A percentile compares a stretch with the other conserved stretches of the same genome.
Conservation (phyloP, 208 protist species). For the Porcisia hertigi region DNA sequence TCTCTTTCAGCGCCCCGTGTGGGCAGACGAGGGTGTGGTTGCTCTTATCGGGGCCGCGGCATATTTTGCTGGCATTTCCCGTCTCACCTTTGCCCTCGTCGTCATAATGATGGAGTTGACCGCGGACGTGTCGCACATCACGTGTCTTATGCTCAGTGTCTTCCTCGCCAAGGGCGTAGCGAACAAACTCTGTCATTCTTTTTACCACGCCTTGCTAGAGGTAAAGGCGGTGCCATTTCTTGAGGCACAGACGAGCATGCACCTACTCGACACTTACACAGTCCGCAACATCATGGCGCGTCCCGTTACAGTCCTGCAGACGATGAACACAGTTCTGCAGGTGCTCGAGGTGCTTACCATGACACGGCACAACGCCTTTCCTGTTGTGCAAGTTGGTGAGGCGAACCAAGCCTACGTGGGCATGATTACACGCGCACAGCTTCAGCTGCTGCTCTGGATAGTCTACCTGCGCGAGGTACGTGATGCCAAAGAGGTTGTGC, state of each 20-base stretch:
- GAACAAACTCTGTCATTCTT: conserved; percentile 70
- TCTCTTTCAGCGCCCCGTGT: conserved; percentile 42
- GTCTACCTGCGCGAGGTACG: conserved; percentile 54
- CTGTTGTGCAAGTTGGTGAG: conserved; percentile 54
- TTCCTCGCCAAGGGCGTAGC: conserved; percentile 79
- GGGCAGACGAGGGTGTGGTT: conserved; percentile 78
- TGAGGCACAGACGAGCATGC: conserved; percentile 48
- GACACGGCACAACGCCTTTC: conserved; percentile 85
- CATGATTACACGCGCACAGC: conserved; percentile 49
- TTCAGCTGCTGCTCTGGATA: conserved; percentile 63
- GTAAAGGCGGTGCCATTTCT: conserved; percentile 81
- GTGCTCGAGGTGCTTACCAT: conserved; percentile 56
- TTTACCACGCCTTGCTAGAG: conserved; percentile 81
- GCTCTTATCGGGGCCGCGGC: conserved; percentile 80
- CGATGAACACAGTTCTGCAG: conserved; percentile 49
- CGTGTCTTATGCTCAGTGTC: conserved; percentile 87
- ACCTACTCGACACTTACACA: conserved; percentile 41
- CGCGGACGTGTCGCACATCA: conserved; percentile 79
- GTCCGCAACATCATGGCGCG: conserved; percentile 81
- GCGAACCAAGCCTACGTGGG: conserved; percentile 45
- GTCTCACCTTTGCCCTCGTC: conserved; percentile 81
- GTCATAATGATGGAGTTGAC: conserved; percentile 92
- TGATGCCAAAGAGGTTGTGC: conserved; percentile 19
- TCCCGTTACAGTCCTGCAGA: conserved; percentile 51
- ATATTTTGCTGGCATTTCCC: conserved; percentile 84